phyloP scores from a whole-genome alignment of 176 grass and related monocot species.

The Aegilops umbellulata region DNA sequence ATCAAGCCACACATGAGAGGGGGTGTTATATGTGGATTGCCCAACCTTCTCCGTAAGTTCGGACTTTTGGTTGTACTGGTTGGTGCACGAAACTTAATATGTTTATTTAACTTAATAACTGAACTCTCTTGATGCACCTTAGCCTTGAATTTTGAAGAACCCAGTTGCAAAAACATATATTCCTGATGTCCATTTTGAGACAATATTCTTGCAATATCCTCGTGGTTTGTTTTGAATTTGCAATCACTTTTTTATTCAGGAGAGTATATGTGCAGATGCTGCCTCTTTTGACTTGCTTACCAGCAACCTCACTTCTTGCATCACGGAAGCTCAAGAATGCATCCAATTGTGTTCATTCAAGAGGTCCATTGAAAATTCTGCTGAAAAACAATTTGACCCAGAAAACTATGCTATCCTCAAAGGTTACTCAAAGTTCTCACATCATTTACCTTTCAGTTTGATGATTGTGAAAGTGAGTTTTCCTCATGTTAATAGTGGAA shows the following conservation, averaged over 20 bases:
- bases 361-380: constrained; percentile 60
- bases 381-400: constrained; percentile 91
- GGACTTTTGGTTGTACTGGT: no score
- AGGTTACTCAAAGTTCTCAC: constrained; percentile 41
- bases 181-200: constrained; percentile 8
- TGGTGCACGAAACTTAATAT: not conserved
- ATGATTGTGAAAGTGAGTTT: constrained; percentile 15
- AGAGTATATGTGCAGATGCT: constrained; percentile 96
- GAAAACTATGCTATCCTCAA: constrained; percentile 98
- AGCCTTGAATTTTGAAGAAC: constrained; percentile 21
- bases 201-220: not conserved
- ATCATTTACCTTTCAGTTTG: constrained; percentile 26
- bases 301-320: constrained; percentile 66
- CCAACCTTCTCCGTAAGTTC: no score
- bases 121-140: not conserved
- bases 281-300: constrained; percentile 91
- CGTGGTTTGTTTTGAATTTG: constrained; percentile 9
- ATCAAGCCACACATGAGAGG: no score
- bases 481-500: constrained; percentile 10
- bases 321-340: constrained; percentile 90
- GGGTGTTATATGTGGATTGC: no score
- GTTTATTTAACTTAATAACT: not conserved
- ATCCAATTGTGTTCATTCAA: constrained; percentile 71
- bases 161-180: not conserved
- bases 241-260: constrained; percentile 49